Conservation (phyloP, 2,329 filamentous ascomycete genomes). For the Cercospora canescens region DNA sequence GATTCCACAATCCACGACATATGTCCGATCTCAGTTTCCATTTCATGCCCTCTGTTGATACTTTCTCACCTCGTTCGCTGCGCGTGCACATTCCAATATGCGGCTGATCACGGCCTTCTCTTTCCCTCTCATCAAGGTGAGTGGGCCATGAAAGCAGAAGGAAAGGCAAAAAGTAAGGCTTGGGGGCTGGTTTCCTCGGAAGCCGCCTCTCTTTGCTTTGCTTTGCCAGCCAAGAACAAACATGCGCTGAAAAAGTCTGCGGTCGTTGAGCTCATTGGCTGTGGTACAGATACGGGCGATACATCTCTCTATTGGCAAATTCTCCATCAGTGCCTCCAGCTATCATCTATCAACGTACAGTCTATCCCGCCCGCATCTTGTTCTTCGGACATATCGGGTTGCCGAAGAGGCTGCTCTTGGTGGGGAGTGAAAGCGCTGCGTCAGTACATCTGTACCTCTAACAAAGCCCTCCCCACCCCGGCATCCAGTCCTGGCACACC, state of each 20-base stretch:
- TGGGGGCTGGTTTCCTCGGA: conserved; percentile 37
- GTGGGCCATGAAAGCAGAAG: conserved; percentile 33
- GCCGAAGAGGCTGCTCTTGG: background rate
- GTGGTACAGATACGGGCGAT: conserved; percentile 69
- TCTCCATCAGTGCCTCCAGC: background rate
- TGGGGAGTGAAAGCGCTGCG: background rate
- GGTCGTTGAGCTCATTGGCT: conserved; percentile 57
- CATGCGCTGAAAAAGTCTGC: conserved; percentile 61
- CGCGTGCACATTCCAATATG: background rate
- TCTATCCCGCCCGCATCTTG: background rate
- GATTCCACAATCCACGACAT: conserved; percentile 2
- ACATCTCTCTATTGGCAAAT: conserved; percentile 42
- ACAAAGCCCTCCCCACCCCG: conserved; percentile 49
- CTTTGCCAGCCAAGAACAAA: conserved; percentile 32
- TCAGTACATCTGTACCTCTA: conserved; percentile 47
- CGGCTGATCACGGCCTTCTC: conserved; percentile 34
- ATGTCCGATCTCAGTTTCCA: background rate
- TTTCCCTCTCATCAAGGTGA: conserved; percentile 27
- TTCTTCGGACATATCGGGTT: background rate
- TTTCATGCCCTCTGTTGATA: background rate
- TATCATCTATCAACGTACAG: conserved; percentile 13
- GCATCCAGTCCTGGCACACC: conserved; percentile 44
- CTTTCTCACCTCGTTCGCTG: background rate
- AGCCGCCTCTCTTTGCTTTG: conserved; percentile 38
- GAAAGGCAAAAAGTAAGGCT: conserved; percentile 31